Evolutionary conservation across 1,284 basidiomycete genomes (phyloP), one percentile per base, ranked within the genome.

Genomic region (Leccinum pachyderme): DNA sequence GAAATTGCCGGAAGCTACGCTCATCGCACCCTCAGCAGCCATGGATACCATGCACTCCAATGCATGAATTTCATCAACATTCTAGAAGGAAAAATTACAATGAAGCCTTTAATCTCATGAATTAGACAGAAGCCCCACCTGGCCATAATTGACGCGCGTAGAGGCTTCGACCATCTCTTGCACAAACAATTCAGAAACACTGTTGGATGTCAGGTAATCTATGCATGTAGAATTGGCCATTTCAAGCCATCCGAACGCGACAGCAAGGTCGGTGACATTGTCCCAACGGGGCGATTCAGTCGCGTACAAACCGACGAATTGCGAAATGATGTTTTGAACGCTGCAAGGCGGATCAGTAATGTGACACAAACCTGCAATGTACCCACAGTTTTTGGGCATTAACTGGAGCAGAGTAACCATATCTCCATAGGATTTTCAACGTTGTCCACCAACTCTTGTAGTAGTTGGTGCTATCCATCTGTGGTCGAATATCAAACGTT

Each of bases 81-180:
- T 84, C 79, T 91, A 53, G 29, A 49, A 43, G 2, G 33, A 12
- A 39, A 53, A 24, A 32, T 41, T 35, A 41, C 25, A 28, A 45
- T 44, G n/a, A 32, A 47, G 25, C 11, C 27, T 8, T 22, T 1
- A 31, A 43, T 33, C 54, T 53, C 5, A 25, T 35, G 29, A 52
- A 33, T 29, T 7, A 3, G 31, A 22, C 27, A 29, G 18, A 41
- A 25, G n/a, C 60, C 78, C 54, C 61, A 88, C 90, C 76, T 90
- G 89, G 25, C 85, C 92, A 66, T 95, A 95, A 71, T 98, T 98
- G 46, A 95, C 92, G 18, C 94, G 80, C 7, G 92, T 93, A 4
- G 87, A 84, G 2, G 86, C 89, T 58, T 93, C 92, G 48, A 95
- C 79, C 51, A 97, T 73, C 73, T 99, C 96, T 43, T 79, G 76